These are phyloP conservation scores for Termitomyces sp. DNA, from an alignment of 768 basidiomycete species.

Conservation along the genomic window DNA sequence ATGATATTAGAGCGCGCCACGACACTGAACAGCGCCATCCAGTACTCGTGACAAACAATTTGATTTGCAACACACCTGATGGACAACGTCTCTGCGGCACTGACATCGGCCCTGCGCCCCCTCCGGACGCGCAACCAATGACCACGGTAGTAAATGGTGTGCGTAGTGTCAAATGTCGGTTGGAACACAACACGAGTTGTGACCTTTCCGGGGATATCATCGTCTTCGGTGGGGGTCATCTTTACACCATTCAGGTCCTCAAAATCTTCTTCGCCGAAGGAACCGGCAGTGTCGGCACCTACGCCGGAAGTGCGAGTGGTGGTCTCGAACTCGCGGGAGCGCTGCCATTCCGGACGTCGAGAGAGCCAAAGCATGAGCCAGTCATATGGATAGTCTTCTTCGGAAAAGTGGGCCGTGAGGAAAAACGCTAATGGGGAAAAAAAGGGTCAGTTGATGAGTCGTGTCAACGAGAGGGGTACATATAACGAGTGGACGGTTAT, in stretches of 20 bases:
- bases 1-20: constrained; percentile 80
- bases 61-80: constrained; percentile 46
- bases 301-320: constrained; percentile 71
- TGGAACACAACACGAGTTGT: constrained; percentile 85
- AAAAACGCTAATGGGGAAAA: constrained; percentile 57
- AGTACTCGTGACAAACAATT: constrained; percentile 4
- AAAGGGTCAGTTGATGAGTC: constrained; percentile 17
- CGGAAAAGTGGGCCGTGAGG: constrained; percentile 85
- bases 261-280: constrained; percentile 49
- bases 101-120: constrained; percentile 62
- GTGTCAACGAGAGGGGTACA: constrained; percentile 15
- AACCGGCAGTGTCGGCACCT: constrained; percentile 50
- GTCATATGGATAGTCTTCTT: constrained; percentile 87
- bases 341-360: constrained; percentile 80
- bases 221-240: constrained; percentile 17
- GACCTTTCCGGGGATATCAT: constrained; percentile 51
- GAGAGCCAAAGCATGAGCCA: constrained; percentile 92
- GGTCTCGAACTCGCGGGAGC: constrained; percentile 84
- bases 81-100: constrained; percentile 66
- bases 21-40: constrained; percentile 40
- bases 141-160: constrained; percentile 81
- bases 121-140: constrained; percentile 80
- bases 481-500: constrained; percentile 11
- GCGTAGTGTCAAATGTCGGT: constrained; percentile 82
- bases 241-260: constrained; percentile 27